Evolutionary conservation across 305 asterid genomes (phyloP), one percentile per base, ranked within the genome.

Genomic region (Lippia alba): DNA sequence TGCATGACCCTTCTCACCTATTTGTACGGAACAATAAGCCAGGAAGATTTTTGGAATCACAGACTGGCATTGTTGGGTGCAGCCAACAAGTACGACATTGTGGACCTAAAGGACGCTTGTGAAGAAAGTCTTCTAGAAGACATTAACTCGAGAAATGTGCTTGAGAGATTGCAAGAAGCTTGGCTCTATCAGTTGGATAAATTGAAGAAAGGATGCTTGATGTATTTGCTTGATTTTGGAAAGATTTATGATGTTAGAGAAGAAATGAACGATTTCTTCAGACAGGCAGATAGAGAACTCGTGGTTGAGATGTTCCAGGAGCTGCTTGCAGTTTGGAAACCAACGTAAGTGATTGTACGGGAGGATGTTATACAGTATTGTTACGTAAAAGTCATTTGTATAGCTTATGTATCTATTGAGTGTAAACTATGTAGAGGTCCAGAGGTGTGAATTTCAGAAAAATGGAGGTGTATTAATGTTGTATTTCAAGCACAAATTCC

Each of bases 231-330:
- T 24, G 95, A 91, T 78, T 94, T 94, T 68, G 97, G 99, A 48
- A 94, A 91, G 94, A 91, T 94, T 59, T 94, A 85, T 65, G 97
- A 91, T 63, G 86, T 94, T 56, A 80, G 86, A 79, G 99, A 91
- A 64, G 99, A 91, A 53, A 89, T 90, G 78, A 82, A 80, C 24
- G 79, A 66, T 57, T 94, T 94, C 81, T 82, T 91, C 83, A 72
- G 89, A 76, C 87, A 82, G 61, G 97, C 97, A 1, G 95, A 91
- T 44, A 76, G 96, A 72, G 99, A 94, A 45, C 76, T 94, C 36
- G 86, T 89, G 82, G 88, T 83, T 7, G 97, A 94, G 84, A 90
- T 91, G 96, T 94, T 94, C 64, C 99, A 90, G 58, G 97, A 94
- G 81, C 78, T 94, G 68, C 96, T 94, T 62, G 79, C 89, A 12